Percentiles rank a stretch among this genome's conserved stretches.
Evolutionary conservation across 352 stramenopile species (phyloP).

Genomic region (Poterioochromonas sp.): DNA sequence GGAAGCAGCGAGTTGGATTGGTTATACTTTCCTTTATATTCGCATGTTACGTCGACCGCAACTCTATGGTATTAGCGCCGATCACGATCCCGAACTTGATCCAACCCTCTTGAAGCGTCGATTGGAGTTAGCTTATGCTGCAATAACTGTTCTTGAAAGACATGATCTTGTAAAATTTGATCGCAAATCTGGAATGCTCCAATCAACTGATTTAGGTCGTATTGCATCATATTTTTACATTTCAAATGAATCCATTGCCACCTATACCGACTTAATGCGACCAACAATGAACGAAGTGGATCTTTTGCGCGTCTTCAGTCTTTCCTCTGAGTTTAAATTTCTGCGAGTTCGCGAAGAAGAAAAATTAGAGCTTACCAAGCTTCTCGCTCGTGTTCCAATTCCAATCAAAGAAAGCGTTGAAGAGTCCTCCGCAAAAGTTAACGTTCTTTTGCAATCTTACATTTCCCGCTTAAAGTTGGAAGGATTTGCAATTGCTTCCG

Average conservation of each 20-base stretch:
- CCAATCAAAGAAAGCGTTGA: conserved; percentile 90
- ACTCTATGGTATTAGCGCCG: conserved; percentile 85
- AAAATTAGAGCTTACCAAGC: conserved; percentile 93
- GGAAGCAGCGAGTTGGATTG: conserved; percentile 94
- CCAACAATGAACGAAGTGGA: conserved; percentile 99
- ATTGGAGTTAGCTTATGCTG: conserved; percentile 90
- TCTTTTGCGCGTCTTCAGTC: conserved; percentile 92
- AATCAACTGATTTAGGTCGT: conserved; percentile 89
- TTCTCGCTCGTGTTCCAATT: conserved; percentile 93
- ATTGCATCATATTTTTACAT: conserved; percentile 99
- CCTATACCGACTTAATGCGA: conserved; percentile 96
- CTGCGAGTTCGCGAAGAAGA: conserved; percentile 96
- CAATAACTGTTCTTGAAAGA: conserved; percentile 87
- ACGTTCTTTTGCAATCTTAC: conserved; percentile 97
- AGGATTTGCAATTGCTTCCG: conserved; percentile 92
- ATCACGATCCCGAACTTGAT: conserved; percentile 69
- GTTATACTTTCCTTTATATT: conserved; percentile 99
- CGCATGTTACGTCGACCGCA: conserved; percentile 94
- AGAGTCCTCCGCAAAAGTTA: conserved; percentile 89
- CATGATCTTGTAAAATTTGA: conserved; percentile 98
- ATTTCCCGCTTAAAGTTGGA: conserved; percentile 94
- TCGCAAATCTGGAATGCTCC: conserved; percentile 80
- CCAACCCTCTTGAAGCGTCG: conserved; percentile 84
- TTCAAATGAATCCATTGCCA: conserved; percentile 90
- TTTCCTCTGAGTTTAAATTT: conserved; percentile 97